Conservation (phyloP, 208 protist genomes). For the Novymonas esmeraldas region DNA sequence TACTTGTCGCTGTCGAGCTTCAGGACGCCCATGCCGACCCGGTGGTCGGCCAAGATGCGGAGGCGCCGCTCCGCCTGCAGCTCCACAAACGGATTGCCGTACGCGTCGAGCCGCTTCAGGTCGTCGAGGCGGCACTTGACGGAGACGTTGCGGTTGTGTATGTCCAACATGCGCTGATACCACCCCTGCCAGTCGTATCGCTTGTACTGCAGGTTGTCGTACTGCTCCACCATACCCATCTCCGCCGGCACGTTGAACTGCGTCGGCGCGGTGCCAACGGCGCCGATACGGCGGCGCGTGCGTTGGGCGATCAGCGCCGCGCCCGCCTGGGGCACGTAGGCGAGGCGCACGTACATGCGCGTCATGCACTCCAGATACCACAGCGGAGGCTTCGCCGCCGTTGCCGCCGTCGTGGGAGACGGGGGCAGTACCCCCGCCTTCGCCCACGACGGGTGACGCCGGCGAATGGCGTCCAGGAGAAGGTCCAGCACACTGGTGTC, state of each 20-base stretch:
- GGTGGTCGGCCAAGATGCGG: constrained; percentile 76
- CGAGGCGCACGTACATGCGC: constrained; percentile 81
- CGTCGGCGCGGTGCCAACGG: constrained; percentile 52
- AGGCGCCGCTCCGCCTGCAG: constrained; percentile 86
- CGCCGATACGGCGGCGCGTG: constrained; percentile 79
- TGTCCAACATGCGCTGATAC: constrained; percentile 90
- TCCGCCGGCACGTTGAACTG: constrained; percentile 84
- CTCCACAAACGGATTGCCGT: constrained; percentile 79
- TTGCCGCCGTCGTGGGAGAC: not conserved
- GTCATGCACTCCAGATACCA: constrained; percentile 54
- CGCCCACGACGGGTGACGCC: constrained; percentile 78
- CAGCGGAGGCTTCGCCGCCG: not conserved
- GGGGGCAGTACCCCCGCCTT: constrained; percentile 69
- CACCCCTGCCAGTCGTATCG: constrained; percentile 91
- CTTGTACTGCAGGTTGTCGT: constrained; percentile 91
- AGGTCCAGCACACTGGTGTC: constrained; percentile 38
- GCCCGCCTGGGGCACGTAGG: constrained; percentile 82
- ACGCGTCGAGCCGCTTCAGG: constrained; percentile 76
- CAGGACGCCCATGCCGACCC: constrained; percentile 85
- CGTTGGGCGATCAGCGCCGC: constrained; percentile 79
- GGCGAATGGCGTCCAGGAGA: constrained; percentile 47
- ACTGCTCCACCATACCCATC: constrained; percentile 88
- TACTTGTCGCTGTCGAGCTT: constrained; percentile 92
- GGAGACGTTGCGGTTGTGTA: constrained; percentile 91
- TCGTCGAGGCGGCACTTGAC: constrained; percentile 82